Base-by-base conservation (phyloP, 495 filamentous ascomycete species). In the Xylaria palmicola region DNA sequence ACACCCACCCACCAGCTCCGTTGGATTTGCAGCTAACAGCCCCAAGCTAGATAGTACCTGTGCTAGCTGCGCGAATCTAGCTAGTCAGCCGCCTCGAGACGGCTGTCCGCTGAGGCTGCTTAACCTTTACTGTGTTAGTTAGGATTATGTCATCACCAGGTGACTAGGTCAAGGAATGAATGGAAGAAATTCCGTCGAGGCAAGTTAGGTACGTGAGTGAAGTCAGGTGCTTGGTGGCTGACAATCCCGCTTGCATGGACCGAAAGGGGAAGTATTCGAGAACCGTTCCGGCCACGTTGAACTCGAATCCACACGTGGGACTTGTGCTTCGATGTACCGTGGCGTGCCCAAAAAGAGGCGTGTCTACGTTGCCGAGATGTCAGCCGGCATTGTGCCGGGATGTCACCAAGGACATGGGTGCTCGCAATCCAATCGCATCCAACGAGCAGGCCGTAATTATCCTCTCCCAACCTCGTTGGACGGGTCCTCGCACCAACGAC, bases 301-400 rank as follows among this genome's bases (percentile, higher is more conserved):
- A 29, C 30, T 37, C 20, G 17, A 53, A 39, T 53, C 50, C 30
- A 53, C 50, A 53, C 50, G 50, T 53, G 48, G 48, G 20, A 12
- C 19, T 10, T 9, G 27, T 51, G 48, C 34, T 51, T 51, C 19
- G 27, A 34, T 29, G 19, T 32, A 36, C 32, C 32, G 13, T 34
- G 48, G 29, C 29, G 8, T 51, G n/a, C 17, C 41, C 13, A 30
- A 56, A 41, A 56, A 27, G 20, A 44, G 26, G 27, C 27, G 26
- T 22, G 24, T 56, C 39, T 39, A 27, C 44, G 53, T 44, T 56
- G 39, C 53, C 53, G 53, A 56, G 34, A 27, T 34, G 53, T 56
- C 53, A 56, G 37, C 39, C 53, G 53, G 53, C 53, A 56, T 13
- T 22, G 43, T 43, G 37, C 53, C 53, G 27, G 53, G 9, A 6